These are phyloP conservation scores for Rhododendron mucronatum DNA, from an alignment of 148 eudicot genomes.

Conservation along the genomic window DNA sequence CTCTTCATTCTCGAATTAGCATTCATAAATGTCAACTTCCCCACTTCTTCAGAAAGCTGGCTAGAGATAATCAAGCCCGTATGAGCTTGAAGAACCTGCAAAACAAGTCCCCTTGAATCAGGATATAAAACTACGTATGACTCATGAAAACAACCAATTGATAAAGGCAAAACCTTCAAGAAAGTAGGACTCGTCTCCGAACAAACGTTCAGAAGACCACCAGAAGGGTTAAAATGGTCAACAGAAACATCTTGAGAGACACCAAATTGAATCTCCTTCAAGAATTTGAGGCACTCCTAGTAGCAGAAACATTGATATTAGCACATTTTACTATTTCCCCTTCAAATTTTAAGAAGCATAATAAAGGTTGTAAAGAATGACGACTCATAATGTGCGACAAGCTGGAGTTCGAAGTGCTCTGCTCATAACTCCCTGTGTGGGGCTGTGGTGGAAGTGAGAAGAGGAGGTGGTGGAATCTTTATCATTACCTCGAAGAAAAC, in stretches of 20 bases:
- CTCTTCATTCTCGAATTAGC: slow-evolving; percentile 39
- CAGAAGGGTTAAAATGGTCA: slow-evolving; percentile 47
- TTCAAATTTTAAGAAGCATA: not conserved
- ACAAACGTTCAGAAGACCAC: slow-evolving; percentile 32
- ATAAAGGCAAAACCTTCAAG: slow-evolving; percentile 54
- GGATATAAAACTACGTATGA: not conserved
- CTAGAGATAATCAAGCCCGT: slow-evolving; percentile 37
- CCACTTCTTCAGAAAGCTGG: slow-evolving; percentile 63
- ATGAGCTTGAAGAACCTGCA: slow-evolving; percentile 81
- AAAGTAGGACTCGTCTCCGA: slow-evolving; percentile 48
- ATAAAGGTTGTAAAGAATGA: not conserved
- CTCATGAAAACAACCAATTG: not conserved
- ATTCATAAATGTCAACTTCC: slow-evolving; percentile 47
- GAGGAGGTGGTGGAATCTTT: not conserved
- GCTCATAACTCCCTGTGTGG: not conserved
- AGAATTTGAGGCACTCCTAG: slow-evolving; percentile 76
- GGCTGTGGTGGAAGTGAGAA: not conserved
- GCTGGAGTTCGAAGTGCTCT: not conserved
- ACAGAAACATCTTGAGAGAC: slow-evolving; percentile 41
- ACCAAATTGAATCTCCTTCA: slow-evolving; percentile 52
- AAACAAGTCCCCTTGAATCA: slow-evolving; percentile 6
- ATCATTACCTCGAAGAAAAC: slow-evolving; percentile 61
- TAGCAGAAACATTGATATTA: slow-evolving; percentile 17
- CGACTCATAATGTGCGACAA: not conserved
- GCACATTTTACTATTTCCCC: not conserved